Evolutionary conservation across 495 filamentous ascomycete species (phyloP).

Genomic region (Penicillium ucsense): DNA sequence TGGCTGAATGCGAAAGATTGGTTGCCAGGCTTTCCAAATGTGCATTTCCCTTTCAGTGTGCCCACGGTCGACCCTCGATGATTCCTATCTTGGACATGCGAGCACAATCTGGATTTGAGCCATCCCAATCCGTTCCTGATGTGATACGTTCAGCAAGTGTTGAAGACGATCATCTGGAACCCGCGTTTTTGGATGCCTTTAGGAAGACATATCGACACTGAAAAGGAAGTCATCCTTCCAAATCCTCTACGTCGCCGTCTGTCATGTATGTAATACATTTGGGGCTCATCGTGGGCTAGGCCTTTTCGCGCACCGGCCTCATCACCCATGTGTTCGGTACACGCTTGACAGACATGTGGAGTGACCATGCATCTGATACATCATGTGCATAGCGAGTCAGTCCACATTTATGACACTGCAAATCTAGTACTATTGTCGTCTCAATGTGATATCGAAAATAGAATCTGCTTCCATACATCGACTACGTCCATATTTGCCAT

Average conservation of each 20-base stretch:
- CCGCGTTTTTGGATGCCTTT: slow-evolving; percentile 13
- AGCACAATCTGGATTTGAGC: not conserved
- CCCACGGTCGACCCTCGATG: slow-evolving; percentile 74
- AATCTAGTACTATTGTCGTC: too few relatives aligned
- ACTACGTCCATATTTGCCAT: too few relatives aligned
- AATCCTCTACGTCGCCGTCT: too few relatives aligned
- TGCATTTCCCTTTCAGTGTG: slow-evolving; percentile 88
- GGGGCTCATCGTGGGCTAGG: too few relatives aligned
- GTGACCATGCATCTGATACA: not conserved
- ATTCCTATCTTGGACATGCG: slow-evolving; percentile 58
- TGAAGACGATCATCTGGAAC: slow-evolving; percentile 3
- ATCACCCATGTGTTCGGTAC: too few relatives aligned
- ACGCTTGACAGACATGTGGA: not conserved
- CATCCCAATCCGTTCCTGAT: not conserved
- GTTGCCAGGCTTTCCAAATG: slow-evolving; percentile 54
- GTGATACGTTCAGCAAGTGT: not conserved
- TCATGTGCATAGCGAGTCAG: not conserved
- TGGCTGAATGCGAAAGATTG: slow-evolving; percentile 56
- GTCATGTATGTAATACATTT: too few relatives aligned
- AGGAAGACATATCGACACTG: slow-evolving; percentile 6
- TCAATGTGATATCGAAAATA: too few relatives aligned
- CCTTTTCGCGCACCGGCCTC: too few relatives aligned
- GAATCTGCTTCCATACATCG: too few relatives aligned
- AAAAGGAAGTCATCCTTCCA: not conserved
- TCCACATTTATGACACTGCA: too few relatives aligned